Evolutionary conservation across 2,329 filamentous ascomycete genomes (phyloP), one percentile per base, ranked within the genome.

Genomic region (Penicillium sclerotiorum): DNA sequence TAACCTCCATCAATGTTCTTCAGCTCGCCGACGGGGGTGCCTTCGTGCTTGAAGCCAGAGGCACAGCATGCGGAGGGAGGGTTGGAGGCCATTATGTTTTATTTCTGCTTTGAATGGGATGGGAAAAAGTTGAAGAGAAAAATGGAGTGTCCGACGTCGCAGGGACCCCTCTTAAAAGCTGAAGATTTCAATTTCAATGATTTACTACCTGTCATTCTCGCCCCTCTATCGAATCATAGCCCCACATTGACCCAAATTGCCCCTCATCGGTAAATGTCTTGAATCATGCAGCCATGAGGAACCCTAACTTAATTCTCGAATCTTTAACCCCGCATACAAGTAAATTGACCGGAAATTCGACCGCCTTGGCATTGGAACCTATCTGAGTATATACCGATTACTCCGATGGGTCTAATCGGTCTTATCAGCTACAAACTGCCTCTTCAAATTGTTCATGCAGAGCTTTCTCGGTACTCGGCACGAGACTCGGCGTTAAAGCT

Each of bases 1-100:
- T 44, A 62, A 79, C 77, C 69, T 56, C 75, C 71, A 28, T 70
- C 71, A 47, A 81, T 70, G 38, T 68, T 71, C 61, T 77, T 76
- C 41, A 74, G 61, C 56, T 79, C 72, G 40, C 80, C 79, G 15
- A 64, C 61, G 12, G 78, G 68, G 32, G 65, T 72, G 49, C 79
- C 80, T 59, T 80, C 72, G 56, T 82, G 80, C 66, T 76, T 78
- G 63, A 81, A 71, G 56, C 77, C 77, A 47, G 70, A 56, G 53
- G 72, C 65, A 58, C 77, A 80, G 70, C 77, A 80, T 41, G 69
- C 59, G 49, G 65, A 70, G 37, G 77, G 74, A n/a, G 77, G 71
- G 58, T 80, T 71, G 35, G 79, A 81, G 18, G 79, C 71, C 79
- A 82, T 82, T 53, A 45, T 41, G 25, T 40, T 20, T 47, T 27